Conservation (phyloP, 805 yeast genomes). For the Hanseniaspora osmophila region DNA sequence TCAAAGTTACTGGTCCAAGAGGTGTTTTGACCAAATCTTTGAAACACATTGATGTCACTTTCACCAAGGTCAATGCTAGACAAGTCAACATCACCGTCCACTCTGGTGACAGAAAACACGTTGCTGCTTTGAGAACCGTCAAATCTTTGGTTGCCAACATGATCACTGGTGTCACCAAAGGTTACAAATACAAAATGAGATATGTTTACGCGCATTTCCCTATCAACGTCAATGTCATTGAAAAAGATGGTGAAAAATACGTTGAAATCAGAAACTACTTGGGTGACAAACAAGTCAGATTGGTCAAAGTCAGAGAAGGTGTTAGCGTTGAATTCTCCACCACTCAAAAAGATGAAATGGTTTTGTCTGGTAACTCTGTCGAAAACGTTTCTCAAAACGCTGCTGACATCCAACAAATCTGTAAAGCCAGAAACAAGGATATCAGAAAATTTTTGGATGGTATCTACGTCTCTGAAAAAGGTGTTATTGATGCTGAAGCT, state of each 20-base stretch:
- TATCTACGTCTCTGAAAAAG: constrained; percentile 96
- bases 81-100: constrained; percentile 82
- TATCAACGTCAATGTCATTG: constrained; percentile 88
- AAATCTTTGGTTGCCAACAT: constrained; percentile 87
- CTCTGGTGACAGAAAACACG: constrained; percentile 99
- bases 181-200: constrained; percentile 99
- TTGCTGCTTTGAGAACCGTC: constrained; percentile 66
- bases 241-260: constrained; percentile 54
- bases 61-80: constrained; percentile 58
- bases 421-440: constrained; percentile 99
- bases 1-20: constrained; percentile 95
- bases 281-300: constrained; percentile 97
- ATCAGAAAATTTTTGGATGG: constrained; percentile 99
- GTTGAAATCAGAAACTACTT: constrained; percentile 98
- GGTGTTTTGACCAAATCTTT: constrained; percentile 84
- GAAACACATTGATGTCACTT: constrained; percentile 89
- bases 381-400: constrained; percentile 97
- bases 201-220: constrained; percentile 99
- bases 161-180: constrained; percentile 97
- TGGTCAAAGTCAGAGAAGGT: constrained; percentile 76
- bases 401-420: constrained; percentile 95
- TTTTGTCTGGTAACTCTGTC: constrained; percentile 86
- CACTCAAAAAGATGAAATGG: constrained; percentile 85
- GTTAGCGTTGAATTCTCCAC: constrained; percentile 72
- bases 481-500: constrained; percentile 61